Evolutionary conservation across 192 early-diverging fungal genomes (phyloP).

Genomic region (Glomus cerebriforme): DNA sequence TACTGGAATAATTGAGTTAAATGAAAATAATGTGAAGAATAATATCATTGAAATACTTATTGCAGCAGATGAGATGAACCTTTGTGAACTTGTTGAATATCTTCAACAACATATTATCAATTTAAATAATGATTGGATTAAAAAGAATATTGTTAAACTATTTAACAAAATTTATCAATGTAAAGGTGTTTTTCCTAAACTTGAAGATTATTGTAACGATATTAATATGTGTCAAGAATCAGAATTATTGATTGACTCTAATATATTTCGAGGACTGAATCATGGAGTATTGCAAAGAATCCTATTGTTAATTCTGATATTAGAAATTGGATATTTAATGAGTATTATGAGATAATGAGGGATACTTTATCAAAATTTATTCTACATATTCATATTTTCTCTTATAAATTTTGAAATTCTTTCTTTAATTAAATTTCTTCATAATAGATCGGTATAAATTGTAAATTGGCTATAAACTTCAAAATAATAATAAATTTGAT

Average conservation of each 20-base stretch:
- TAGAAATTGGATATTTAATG: background rate
- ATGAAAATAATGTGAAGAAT: background rate
- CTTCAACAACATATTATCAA: slow-evolving; percentile 8
- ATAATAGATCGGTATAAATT: no score
- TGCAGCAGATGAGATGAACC: slow-evolving; percentile 2
- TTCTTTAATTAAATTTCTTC: no score
- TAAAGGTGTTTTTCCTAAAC: background rate
- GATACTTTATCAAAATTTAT: background rate
- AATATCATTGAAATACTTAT: background rate
- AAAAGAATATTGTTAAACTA: background rate
- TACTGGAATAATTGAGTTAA: background rate
- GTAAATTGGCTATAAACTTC: no score
- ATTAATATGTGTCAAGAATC: background rate
- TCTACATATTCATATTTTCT: no score
- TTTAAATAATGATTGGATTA: background rate
- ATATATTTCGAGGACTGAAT: background rate
- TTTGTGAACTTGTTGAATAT: background rate
- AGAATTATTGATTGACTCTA: background rate
- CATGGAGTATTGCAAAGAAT: background rate
- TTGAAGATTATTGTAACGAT: background rate
- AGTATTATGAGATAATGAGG: background rate
- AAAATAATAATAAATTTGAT: no score
- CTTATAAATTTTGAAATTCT: no score
- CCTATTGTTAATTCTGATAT: background rate
- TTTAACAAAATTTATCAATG: background rate